Evolutionary conservation across 2,329 filamentous ascomycete species (phyloP).

Genomic region (Neurospora sp.): DNA sequence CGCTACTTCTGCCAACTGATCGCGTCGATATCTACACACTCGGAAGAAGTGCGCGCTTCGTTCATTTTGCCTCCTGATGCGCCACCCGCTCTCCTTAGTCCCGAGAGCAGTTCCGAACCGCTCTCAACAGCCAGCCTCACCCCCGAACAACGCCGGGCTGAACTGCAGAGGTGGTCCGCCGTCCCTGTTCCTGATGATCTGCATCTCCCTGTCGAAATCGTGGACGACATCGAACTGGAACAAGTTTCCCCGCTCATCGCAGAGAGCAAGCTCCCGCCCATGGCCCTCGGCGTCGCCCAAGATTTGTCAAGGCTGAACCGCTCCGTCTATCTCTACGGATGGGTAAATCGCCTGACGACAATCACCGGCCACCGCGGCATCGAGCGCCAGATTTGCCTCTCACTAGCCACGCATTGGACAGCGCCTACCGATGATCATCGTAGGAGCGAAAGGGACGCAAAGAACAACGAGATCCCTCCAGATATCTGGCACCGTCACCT

Average conservation of each 20-base stretch:
- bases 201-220: constrained; percentile 47
- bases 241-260: constrained; percentile 29
- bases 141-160: constrained; percentile 17
- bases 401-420: constrained; percentile 15
- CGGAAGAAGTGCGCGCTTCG: constrained; percentile 52
- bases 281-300: constrained; percentile 25
- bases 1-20: constrained; percentile 59
- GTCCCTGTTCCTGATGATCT: constrained; percentile 28
- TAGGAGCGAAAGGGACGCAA: neutral
- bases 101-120: constrained; percentile 21
- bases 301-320: constrained; percentile 39
- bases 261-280: constrained; percentile 38
- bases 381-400: constrained; percentile 51
- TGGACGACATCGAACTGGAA: constrained; percentile 33
- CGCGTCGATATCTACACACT: constrained; percentile 49
- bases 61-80: neutral
- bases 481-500: constrained; percentile 18
- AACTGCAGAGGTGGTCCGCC: constrained; percentile 27
- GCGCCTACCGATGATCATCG: neutral
- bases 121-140: neutral
- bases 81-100: neutral
- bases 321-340: constrained; percentile 64
- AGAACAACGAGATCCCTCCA: constrained; percentile 11
- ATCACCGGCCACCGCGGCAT: constrained; percentile 63
- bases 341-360: constrained; percentile 53